Conservation (phyloP, 768 basidiomycete genomes). For the Amanita pallidorosea region DNA sequence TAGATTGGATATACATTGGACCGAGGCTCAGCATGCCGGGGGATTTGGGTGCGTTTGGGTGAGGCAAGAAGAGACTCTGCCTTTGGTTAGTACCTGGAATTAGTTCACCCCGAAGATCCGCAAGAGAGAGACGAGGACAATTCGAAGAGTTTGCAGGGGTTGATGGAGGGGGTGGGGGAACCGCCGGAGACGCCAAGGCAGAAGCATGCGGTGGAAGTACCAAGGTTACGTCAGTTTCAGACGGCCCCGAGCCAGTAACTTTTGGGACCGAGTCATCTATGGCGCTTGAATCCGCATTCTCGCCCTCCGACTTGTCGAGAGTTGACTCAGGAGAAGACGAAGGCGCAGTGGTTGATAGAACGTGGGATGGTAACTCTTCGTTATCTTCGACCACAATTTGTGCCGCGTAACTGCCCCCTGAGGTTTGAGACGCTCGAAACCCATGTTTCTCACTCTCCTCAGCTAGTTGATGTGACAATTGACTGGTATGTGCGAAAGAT, state of each 20-base stretch:
- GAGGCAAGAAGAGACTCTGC: slow-evolving; percentile 31
- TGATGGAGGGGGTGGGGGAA: slow-evolving; percentile 5
- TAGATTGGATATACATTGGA: slow-evolving; percentile 46
- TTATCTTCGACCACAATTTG: slow-evolving; percentile 38
- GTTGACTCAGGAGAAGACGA: slow-evolving; percentile 16
- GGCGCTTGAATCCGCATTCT: slow-evolving; percentile 13
- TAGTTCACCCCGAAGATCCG: slow-evolving; percentile 19
- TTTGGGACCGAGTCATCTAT: slow-evolving; percentile 16
- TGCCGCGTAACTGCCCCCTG: slow-evolving; percentile 14
- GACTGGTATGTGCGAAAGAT: not conserved
- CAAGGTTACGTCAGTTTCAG: not conserved
- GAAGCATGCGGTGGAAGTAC: not conserved
- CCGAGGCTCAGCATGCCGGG: slow-evolving; percentile 25
- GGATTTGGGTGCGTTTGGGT: slow-evolving; percentile 37
- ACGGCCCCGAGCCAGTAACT: not conserved
- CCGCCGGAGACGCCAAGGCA: not conserved
- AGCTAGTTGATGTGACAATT: slow-evolving; percentile 8
- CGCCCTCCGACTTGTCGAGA: slow-evolving; percentile 3
- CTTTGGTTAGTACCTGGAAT: slow-evolving; percentile 21
- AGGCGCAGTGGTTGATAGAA: slow-evolving; percentile 10
- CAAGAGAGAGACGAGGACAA: slow-evolving; percentile 20
- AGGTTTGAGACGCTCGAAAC: slow-evolving; percentile 9
- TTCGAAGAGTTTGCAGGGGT: slow-evolving; percentile 8
- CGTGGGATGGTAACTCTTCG: slow-evolving; percentile 23
- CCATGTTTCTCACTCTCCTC: slow-evolving; percentile 9